Evolutionary conservation across 345 rosid species (phyloP).

Genomic region (Rhizophora mangle): DNA sequence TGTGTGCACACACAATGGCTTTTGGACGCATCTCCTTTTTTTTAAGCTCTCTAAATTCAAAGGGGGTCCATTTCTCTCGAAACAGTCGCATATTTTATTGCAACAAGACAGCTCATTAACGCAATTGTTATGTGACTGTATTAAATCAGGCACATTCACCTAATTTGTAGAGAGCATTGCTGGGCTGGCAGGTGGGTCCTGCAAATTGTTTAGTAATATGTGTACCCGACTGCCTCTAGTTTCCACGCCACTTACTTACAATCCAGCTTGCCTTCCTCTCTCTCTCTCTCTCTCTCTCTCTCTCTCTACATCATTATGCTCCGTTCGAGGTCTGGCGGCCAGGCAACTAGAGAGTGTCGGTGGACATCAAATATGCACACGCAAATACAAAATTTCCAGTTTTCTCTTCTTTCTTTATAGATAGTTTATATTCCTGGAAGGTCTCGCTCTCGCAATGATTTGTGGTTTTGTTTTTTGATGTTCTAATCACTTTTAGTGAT

Average conservation of each 20-base stretch:
- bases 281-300: neutral
- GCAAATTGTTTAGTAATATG: neutral
- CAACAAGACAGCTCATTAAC: slow-evolving; percentile 8
- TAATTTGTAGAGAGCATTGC: too few species aligned
- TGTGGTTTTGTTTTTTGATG: neutral
- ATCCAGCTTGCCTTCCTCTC: neutral
- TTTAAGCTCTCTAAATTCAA: too few species aligned
- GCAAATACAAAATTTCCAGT: neutral
- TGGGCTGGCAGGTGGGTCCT: too few species aligned
- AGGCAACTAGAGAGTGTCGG: slow-evolving; percentile 15
- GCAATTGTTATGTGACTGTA: slow-evolving; percentile 1
- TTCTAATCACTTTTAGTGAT: neutral
- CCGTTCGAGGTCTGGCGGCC: neutral
- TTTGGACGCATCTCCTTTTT: too few species aligned
- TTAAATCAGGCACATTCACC: too few species aligned
- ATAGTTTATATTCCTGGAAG: neutral
- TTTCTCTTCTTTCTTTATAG: too few species aligned
- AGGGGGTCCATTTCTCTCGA: too few species aligned
- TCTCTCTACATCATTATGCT: neutral
- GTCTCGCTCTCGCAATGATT: neutral
- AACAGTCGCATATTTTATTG: neutral
- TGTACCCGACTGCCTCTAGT: neutral
- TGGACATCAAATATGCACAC: slow-evolving; percentile 5
- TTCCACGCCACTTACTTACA: neutral
- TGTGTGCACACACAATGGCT: too few species aligned